Percentiles rank a stretch among this genome's conserved stretches.
Evolutionary conservation across 768 basidiomycete genomes (phyloP).

Genomic region (Lactarius tabidus): DNA sequence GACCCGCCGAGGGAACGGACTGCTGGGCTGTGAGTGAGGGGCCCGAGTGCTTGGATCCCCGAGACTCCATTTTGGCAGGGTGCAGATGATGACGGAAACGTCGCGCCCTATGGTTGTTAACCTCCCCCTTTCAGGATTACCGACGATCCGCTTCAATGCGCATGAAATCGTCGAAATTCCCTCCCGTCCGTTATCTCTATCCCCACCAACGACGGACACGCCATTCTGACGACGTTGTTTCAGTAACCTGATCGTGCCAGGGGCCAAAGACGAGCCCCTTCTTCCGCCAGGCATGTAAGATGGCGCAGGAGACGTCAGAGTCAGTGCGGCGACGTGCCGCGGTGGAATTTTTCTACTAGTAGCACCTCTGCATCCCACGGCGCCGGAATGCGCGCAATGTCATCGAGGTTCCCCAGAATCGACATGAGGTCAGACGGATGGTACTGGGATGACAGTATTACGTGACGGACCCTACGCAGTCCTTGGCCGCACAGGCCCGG

Average conservation of each 20-base stretch:
- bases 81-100: constrained; percentile 99
- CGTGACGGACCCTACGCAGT: too few species aligned
- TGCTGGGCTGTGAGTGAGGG: constrained; percentile 76
- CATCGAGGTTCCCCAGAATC: constrained; percentile 78
- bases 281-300: constrained; percentile 87
- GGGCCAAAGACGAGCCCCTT: constrained; percentile 53
- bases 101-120: not conserved
- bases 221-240: not conserved
- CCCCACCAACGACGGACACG: not conserved
- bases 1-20: constrained; percentile 96
- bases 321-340: constrained; percentile 5
- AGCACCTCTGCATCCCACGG: constrained; percentile 40
- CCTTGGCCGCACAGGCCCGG: too few species aligned
- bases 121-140: constrained; percentile 51
- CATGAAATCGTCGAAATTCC: constrained; percentile 98
- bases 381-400: constrained; percentile 63
- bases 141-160: constrained; percentile 82
- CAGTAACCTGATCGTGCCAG: constrained; percentile 41
- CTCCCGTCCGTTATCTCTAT: constrained; percentile 58
- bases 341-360: constrained; percentile 20
- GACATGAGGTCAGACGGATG: too few species aligned
- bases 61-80: constrained; percentile 72
- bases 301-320: not conserved
- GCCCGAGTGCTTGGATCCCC: constrained; percentile 86
- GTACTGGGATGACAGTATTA: too few species aligned